Evolutionary conservation across 768 basidiomycete genomes (phyloP).

Genomic region (Lyophyllum decastes): DNA sequence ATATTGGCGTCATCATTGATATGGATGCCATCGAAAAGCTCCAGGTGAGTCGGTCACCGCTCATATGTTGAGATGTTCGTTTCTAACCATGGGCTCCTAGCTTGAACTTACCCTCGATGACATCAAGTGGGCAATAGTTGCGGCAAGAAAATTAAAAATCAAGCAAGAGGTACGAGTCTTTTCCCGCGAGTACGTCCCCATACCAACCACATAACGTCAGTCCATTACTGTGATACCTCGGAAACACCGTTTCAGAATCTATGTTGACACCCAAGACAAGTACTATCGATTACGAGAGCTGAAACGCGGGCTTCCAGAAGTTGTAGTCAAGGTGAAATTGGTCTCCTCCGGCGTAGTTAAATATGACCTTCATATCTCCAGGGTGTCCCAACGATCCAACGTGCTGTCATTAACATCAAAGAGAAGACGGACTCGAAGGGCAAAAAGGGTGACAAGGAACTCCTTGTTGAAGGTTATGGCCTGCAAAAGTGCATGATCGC

Average conservation of each 20-base stretch:
- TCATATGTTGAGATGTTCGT: background rate
- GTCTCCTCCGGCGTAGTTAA: background rate
- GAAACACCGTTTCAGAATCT: constrained; percentile 75
- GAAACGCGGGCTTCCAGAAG: constrained; percentile 78
- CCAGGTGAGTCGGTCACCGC: constrained; percentile 52
- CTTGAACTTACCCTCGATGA: constrained; percentile 92
- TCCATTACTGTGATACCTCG: constrained; percentile 76
- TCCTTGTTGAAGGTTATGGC: constrained; percentile 97
- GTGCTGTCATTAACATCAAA: constrained; percentile 96
- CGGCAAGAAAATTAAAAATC: constrained; percentile 87
- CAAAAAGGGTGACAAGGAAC: constrained; percentile 85
- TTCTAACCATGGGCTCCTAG: constrained; percentile 35
- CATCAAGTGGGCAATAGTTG: constrained; percentile 89
- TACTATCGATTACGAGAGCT: constrained; percentile 84
- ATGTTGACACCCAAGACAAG: constrained; percentile 76
- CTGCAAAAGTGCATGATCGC: constrained; percentile 96
- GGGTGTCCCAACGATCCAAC: constrained; percentile 85
- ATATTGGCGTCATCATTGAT: constrained; percentile 92
- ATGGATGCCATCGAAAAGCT: constrained; percentile 84
- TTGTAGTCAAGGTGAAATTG: constrained; percentile 80
- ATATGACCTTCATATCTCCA: constrained; percentile 26
- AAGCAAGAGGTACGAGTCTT: constrained; percentile 67
- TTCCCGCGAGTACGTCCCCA: background rate
- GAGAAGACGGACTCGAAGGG: constrained; percentile 80
- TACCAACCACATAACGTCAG: constrained; percentile 34